Evolutionary conservation across 257 asterid species (phyloP), one percentile per base, ranked within the genome.

Genomic region (Rehmannia glutinosa): DNA sequence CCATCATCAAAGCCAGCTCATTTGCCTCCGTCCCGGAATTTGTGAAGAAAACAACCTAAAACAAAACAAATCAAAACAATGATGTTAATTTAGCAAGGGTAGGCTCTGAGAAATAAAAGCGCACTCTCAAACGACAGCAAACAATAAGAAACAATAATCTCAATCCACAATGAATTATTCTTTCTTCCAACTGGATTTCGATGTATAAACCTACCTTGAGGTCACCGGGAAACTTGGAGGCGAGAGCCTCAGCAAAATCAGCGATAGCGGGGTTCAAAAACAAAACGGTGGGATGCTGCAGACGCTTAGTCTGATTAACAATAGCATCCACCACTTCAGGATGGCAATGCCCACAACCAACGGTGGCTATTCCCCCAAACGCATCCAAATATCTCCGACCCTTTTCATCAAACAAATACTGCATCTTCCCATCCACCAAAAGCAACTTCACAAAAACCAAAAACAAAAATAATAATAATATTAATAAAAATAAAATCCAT

Each of bases 11-110:
- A 17, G 97, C 98, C 74, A 89, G 79, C 76, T 92, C 98, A 52
- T 92, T 92, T 3, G 96, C 98, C 79, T 92, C 97, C 0, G 98
- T 92, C 74, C 96, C 98, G 11, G 98, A 92, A 77, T 92, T 92
- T 2, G 96, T 92, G 71, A 92, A 89, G 82, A 87, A 92, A 53
- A 86, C 92, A 27, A 92, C 97, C 96, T 92, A 57, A 53, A 57
- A 46, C 71, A 25, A 9, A 42, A 49, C 64, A 46, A 41, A 35
- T n/a, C 49, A 30, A 56, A 9, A 33, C 16, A 13, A 62, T 1
- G 13, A 20, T 15, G 1, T 32, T 32, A 32, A 32, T 0, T 32
- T n/a, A n/a, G n/a, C n/a, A n/a, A n/a, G n/a, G n/a, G n/a, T n/a
- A n/a, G n/a, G n/a, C n/a, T n/a, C n/a, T n/a, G n/a, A n/a, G n/a